Percentiles rank a stretch among this genome's conserved stretches.
Conservation (phyloP, 2,329 filamentous ascomycete species). For the Decorospora gaudefroyi region DNA sequence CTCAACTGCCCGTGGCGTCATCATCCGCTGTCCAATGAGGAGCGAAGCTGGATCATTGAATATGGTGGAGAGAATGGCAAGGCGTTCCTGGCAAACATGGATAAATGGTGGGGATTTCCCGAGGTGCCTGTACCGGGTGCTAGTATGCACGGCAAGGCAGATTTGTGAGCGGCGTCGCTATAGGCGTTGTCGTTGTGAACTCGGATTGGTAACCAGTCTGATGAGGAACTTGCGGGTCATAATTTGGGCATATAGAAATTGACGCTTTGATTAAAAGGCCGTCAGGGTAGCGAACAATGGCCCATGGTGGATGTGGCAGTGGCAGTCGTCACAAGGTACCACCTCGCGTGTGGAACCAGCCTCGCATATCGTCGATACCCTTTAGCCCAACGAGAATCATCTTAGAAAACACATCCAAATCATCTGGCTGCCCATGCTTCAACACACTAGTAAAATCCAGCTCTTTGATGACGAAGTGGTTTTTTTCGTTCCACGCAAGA, state of each 20-base stretch:
- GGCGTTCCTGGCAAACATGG: conserved; percentile 5
- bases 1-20: conserved; percentile 20
- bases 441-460: conserved; percentile 37
- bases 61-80: neutral
- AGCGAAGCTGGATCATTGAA: conserved; percentile 12
- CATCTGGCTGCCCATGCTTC: conserved; percentile 25
- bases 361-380: conserved; percentile 38
- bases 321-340: conserved; percentile 15
- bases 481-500: conserved; percentile 38
- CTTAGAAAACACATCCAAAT: conserved; percentile 38
- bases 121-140: conserved; percentile 16
- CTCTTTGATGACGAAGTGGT: conserved; percentile 35
- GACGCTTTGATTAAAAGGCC: no score
- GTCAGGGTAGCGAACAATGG: no score
- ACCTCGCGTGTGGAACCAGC: conserved; percentile 36
- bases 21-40: conserved; percentile 10
- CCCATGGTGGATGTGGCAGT: no score
- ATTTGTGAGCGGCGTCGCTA: no score
- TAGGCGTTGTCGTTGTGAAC: no score
- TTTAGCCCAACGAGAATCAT: conserved; percentile 35
- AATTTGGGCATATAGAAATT: no score
- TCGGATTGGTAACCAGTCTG: no score
- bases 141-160: conserved; percentile 1
- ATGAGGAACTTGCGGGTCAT: no score
- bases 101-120: conserved; percentile 5